Base-by-base conservation (phyloP, 768 basidiomycete genomes). In the Lyophyllum atratum region DNA sequence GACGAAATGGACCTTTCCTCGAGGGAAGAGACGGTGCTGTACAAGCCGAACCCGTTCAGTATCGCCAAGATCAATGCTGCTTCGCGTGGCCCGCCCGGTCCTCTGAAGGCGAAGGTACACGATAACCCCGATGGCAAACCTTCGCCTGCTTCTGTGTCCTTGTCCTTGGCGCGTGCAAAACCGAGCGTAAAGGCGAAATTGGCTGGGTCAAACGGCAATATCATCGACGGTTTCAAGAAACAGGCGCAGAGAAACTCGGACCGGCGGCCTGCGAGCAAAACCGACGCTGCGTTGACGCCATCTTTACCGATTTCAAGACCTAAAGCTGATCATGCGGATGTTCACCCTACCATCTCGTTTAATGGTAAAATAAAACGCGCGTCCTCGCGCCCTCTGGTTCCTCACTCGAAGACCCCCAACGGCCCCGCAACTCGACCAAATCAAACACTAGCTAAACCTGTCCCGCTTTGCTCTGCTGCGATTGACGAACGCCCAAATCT, bases 11-110 rank as follows among this genome's bases (percentile, higher is more conserved):
- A 91, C 60, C 70, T 91, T 1, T 80, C 86, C 0, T 65, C 73
- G 1, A 76, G 90, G 19, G 72, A 81, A 51, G 90, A 92, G 52
- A 68, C 76, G 29, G 89, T 86, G 1, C 67, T 74, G 6, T 91
- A 85, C 73, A 88, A 83, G 49, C 82, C 89, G 0, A 92, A 91
- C 64, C 91, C 91, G 0, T 93, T 90, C 80, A 83, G 82, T 54
- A 90, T 93, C 54, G 90, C 91, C 3, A 88, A 85, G 63, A 84
- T 89, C 28, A 93, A 93, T 60, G 91, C 90, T 42, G 82, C 82
- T 0, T 75, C 77, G 31, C 82, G 89, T 12, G 39, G 39, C n/a
- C 39, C 17, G n/a, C 17, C 19, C 17, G 17, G 7, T 4, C 15
- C 2, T n/a, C n/a, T n/a, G 39, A 40, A 40, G 17, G n/a, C 39